Evolutionary conservation across 768 basidiomycete genomes (phyloP).

Genomic region (Suillus discolor): DNA sequence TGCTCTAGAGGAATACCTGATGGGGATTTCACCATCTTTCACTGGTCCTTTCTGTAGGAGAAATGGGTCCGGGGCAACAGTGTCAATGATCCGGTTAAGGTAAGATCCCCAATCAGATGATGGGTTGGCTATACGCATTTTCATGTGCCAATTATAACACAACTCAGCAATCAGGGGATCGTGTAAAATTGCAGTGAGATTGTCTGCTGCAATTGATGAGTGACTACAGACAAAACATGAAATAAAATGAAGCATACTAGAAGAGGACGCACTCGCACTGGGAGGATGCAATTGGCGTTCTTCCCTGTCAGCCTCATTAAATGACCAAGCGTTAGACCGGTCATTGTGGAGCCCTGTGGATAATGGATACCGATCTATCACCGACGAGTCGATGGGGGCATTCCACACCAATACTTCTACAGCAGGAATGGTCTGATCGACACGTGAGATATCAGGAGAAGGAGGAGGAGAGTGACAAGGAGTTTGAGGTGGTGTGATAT

Average conservation of each 20-base stretch:
- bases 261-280: too few relatives aligned
- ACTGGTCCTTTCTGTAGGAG: neutral
- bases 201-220: neutral
- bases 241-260: too few relatives aligned
- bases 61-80: neutral
- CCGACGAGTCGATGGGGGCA: neutral
- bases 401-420: neutral
- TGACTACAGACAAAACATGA: too few relatives aligned
- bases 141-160: neutral
- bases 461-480: neutral
- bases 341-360: neutral
- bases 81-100: neutral
- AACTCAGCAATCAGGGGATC: neutral
- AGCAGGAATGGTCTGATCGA: neutral
- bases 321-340: too few relatives aligned
- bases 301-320: too few relatives aligned
- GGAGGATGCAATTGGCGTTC: too few relatives aligned
- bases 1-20: neutral
- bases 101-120: neutral
- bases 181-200: neutral
- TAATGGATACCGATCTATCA: neutral
- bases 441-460: neutral
- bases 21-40: neutral
- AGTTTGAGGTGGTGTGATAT: neutral
- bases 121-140: neutral